Evolutionary conservation across 2,329 filamentous ascomycete genomes (phyloP), one percentile per base, ranked within the genome.

Genomic region (Colletotrichum paranaense): DNA sequence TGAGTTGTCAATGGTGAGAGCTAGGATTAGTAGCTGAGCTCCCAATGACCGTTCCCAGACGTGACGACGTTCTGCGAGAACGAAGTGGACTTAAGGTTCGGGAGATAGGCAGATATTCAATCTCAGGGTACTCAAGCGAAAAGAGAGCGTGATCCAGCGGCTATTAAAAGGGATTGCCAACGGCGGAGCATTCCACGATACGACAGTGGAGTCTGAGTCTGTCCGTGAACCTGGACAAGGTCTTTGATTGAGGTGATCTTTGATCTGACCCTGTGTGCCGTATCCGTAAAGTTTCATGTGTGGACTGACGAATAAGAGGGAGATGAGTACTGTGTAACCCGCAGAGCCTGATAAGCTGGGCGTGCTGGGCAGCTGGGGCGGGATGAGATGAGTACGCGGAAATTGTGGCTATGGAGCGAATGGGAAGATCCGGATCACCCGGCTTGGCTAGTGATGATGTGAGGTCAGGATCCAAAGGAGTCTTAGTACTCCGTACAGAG

Each of bases 361-460:
- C 70, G 58, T 72, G 42, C 69, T 72, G 35, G 66, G 67, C 67
- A 70, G 68, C 59, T 38, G 60, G 56, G 49, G 55, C 16, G 58
- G 38, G 65, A 55, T 35, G 66, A 26, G 67, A 60, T 62, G 60
- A 30, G 56, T 62, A 60, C 70, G 70, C 67, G 70, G 67, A 65
- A 38, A 60, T 70, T 49, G 55, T 70, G 70, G 70, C 67, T 60
- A 53, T 56, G 60, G 67, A 56, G 35, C 70, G 67, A 73, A 73
- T 73, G 22, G 63, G 32, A 73, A 22, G n/a, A 26, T 35, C 56
- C 60, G 70, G 70, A 73, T 70, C 46, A 35, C 59, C 35, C 70
- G 70, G 70, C 55, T 70, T 22, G 60, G 67, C 70, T 73, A 55
- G 53, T 70, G 53, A 58, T 64, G 67, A 65, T 70, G 70, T 49